These are phyloP conservation scores for Stellera chamaejasme DNA, from an alignment of 345 rosid genomes.

Conservation along the genomic window DNA sequence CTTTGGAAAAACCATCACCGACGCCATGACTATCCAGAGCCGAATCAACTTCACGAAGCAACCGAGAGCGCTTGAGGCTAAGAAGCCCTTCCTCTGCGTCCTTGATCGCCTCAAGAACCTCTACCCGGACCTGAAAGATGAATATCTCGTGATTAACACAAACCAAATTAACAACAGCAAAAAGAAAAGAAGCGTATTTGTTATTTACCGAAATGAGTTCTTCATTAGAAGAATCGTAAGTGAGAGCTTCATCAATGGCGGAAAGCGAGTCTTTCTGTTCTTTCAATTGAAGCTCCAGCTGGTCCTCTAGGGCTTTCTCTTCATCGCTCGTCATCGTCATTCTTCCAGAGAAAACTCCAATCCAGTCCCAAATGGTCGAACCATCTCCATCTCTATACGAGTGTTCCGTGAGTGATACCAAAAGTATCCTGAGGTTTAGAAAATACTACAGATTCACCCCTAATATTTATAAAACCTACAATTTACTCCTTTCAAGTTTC, in stretches of 20 bases:
- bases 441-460: no score
- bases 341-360: background rate
- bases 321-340: constrained; percentile 51
- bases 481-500: no score
- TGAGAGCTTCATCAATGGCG: constrained; percentile 59
- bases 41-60: constrained; percentile 59
- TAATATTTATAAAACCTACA: no score
- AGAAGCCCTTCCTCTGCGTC: constrained; percentile 79
- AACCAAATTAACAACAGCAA: background rate
- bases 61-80: constrained; percentile 61
- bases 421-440: no score
- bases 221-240: constrained; percentile 50
- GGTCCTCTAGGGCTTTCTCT: constrained; percentile 65
- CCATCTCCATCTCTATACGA: no score
- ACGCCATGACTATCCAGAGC: constrained; percentile 21
- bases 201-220: constrained; percentile 61
- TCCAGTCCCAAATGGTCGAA: no score
- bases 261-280: constrained; percentile 75
- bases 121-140: constrained; percentile 56
- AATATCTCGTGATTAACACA: constrained; percentile 10
- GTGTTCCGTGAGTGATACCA: no score
- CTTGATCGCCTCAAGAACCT: constrained; percentile 56
- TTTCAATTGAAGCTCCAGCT: constrained; percentile 56
- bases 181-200: background rate
- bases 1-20: constrained; percentile 29